Base-by-base conservation (phyloP, 371 early-diverging fungal species). In the Mucor plumbeus region DNA sequence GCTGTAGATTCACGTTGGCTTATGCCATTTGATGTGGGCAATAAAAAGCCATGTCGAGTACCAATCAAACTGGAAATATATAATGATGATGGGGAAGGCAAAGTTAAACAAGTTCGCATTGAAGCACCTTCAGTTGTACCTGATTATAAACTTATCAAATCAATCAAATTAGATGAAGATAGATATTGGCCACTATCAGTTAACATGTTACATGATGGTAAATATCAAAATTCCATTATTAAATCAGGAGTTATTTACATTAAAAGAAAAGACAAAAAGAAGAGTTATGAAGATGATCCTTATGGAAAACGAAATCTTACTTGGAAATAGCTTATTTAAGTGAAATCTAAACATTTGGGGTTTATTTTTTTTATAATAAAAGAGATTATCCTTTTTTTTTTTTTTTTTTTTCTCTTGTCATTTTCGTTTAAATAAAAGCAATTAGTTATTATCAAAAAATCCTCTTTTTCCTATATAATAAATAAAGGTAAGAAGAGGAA, bases 1-100 rank as follows among this genome's bases (percentile, higher is more conserved):
- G 95, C 95, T 11, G 79, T 91, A 0, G 92, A 93, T 61, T 80
- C 84, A 10, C 82, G 96, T 34, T 91, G 92, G 75, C 69, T 96
- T 19, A 81, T 92, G 26, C 83, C 92, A 6, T 82, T 91, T 17
- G 94, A 95, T 62, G 88, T 88, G 4, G 80, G 67, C 11, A 85
- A 79, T 0, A 82, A 86, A 5, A 75, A 74, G 11, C 85, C 87
- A 3, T 90, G 90, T 63, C 71, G 77, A 5, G 83, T 90, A 4
- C 91, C 91, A 0, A 71, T 91, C 34, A 41, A 55, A 1, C 33
- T 80, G n/a, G 70, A 65, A n/a, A 53, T 76, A 5, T 72, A 71
- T 43, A 63, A 79, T 14, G 75, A 76, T 55, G 59, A 70, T 60
- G 65, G 65, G n/a, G 54, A 59, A 39, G n/a, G 65, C 43, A 58